Evolutionary conservation across 768 basidiomycete genomes (phyloP).

Genomic region (Solioccasus polychromus): DNA sequence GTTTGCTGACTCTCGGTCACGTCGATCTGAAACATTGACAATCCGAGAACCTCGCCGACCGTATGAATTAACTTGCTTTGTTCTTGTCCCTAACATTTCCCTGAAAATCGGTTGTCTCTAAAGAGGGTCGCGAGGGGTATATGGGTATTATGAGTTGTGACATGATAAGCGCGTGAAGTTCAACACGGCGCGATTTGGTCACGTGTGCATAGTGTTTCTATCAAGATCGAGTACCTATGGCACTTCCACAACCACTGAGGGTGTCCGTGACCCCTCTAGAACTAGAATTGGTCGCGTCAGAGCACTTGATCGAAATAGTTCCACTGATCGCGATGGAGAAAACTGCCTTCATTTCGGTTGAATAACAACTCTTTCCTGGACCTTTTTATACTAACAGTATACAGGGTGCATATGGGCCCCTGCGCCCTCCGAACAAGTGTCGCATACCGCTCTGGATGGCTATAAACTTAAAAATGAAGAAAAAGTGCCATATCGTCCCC

Average conservation of each 20-base stretch:
- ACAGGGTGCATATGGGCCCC: conserved; percentile 91
- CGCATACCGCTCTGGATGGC: conserved; percentile 97
- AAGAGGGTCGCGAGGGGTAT: not conserved
- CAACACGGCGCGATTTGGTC: conserved; percentile 11
- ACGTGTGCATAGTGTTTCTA: conserved; percentile 18
- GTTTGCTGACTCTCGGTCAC: conserved; percentile 24
- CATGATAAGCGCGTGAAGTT: not conserved
- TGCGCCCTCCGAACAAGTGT: conserved; percentile 81
- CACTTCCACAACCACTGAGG: conserved; percentile 70
- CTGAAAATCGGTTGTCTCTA: not conserved
- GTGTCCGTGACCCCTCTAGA: conserved; percentile 78
- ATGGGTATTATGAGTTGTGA: conserved; percentile 5
- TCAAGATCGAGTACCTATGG: conserved; percentile 39
- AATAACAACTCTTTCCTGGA: conserved; percentile 32
- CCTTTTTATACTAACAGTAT: conserved; percentile 5
- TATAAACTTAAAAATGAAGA: conserved; percentile 87
- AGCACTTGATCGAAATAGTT: conserved; percentile 81
- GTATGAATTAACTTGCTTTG: conserved; percentile 65
- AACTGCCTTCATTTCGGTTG: conserved; percentile 84
- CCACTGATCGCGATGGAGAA: conserved; percentile 89
- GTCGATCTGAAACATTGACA: conserved; percentile 43
- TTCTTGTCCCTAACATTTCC: conserved; percentile 56
- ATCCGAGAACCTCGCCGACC: conserved; percentile 62
- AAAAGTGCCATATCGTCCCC: conserved; percentile 89
- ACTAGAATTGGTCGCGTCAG: conserved; percentile 83